Base-by-base conservation (phyloP, 495 filamentous ascomycete genomes). In the Penicillium pancosmium region DNA sequence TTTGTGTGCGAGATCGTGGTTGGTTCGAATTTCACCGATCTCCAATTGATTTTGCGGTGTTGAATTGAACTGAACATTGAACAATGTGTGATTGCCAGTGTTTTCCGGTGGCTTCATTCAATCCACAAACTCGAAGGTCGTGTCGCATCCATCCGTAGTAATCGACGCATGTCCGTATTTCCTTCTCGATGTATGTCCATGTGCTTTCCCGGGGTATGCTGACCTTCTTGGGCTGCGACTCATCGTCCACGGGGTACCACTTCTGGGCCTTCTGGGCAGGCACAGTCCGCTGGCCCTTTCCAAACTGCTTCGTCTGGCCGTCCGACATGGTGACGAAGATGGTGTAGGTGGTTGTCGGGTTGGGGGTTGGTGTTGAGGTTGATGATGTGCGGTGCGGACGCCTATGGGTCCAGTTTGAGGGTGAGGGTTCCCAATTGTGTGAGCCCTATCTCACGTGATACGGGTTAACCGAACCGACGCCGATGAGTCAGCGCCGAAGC, bases 241-340 rank as follows among this genome's bases (percentile, higher is more conserved):
- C 89, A 79, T 97, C 94, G 76, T 97, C 91, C 71, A 92, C 90
- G 77, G 95, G 95, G 80, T 99, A 99, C 91, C 93, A 99, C 83
- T 98, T 99, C 86, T 88, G 85, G 73, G 93, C 94, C 90, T 95
- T 96, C 79, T 94, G 86, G 74, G 86, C 82, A 70, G 91, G 91
- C 75, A 98, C 85, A 77, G 87, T 83, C 82, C 94, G 88, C 81
- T 91, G 90, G 81, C 91, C 90, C 87, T 96, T 97, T 82, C 91
- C 93, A 86, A 97, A 97, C 82, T 87, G 91, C 90, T 97, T 96
- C 80, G 90, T 91, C 81, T 87, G 76, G 74, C 73, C 73, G 73
- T 80, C 82, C 85, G 88, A 89, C 87, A 90, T 91, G 75, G 76
- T 79, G 74, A 76, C 76, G 75, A 78, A 78, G 73, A 70, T 71